Evolutionary conservation across 1,284 basidiomycete species (phyloP).

Genomic region (Sporisorium scitamineum): DNA sequence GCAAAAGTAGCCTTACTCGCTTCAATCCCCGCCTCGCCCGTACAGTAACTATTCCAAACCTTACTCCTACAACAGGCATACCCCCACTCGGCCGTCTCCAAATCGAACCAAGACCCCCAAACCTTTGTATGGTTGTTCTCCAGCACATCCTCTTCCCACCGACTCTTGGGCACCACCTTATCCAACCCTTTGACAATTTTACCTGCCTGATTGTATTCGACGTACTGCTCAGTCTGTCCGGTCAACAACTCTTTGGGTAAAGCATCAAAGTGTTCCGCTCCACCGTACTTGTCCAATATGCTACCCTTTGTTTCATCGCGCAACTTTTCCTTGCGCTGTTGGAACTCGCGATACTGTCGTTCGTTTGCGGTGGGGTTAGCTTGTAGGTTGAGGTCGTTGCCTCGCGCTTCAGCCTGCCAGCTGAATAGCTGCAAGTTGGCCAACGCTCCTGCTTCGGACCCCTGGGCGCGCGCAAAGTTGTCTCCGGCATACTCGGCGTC

Average conservation of each 20-base stretch:
- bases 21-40: constrained; percentile 86
- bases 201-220: constrained; percentile 94
- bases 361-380: constrained; percentile 95
- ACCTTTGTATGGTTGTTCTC: constrained; percentile 92
- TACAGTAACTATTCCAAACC: constrained; percentile 90
- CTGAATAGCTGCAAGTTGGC: constrained; percentile 94
- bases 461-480: constrained; percentile 90
- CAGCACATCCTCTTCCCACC: constrained; percentile 80
- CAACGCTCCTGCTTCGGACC: constrained; percentile 85
- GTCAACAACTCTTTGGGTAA: constrained; percentile 87
- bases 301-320: constrained; percentile 82
- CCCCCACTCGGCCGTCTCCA: constrained; percentile 82
- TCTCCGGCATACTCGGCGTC: constrained; percentile 94
- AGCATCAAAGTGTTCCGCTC: constrained; percentile 88
- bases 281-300: constrained; percentile 81
- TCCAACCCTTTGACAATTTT: constrained; percentile 93
- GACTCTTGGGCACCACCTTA: constrained; percentile 83
- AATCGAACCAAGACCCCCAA: constrained; percentile 96
- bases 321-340: constrained; percentile 89
- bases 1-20: constrained; percentile 73
- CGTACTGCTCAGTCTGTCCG: constrained; percentile 96
- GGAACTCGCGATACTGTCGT: constrained; percentile 88
- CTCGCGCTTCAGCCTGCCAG: constrained; percentile 92
- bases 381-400: constrained; percentile 94
- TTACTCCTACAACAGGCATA: constrained; percentile 92